Base-by-base conservation (phyloP, 2,329 filamentous ascomycete genomes). In the Cladophialophora immunda region DNA sequence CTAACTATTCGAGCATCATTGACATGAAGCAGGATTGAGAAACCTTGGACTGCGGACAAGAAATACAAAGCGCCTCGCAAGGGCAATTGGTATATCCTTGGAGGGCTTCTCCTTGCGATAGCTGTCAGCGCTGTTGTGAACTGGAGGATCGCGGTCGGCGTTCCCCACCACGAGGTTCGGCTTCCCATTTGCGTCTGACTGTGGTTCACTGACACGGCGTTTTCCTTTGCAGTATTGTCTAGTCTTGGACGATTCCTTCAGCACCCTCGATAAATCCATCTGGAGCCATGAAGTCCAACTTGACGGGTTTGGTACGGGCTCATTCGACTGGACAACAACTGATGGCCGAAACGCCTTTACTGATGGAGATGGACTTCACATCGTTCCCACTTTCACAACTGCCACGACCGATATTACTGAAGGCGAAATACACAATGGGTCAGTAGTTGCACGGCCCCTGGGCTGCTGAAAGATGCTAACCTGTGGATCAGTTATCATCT, bases 251-350 rank as follows among this genome's bases (percentile, higher is more conserved):
- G 84, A 87, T 67, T 73, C 82, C 69, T 87, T 86, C 73, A 75
- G 77, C n/a, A 76, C 75, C 1, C 75, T 85, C 52, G 73, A 75
- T 75, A 13, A 72, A 75, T 50, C 52, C 58, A 72, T 83, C n/a
- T 86, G 84, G 84, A 80, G 79, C 9, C 80, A 82, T 64, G 83
- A 85, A 71, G 80, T 84, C 32, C 79, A 83, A 72, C 71, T 81
- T n/a, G 76, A 78, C 62, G 82, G 78, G 11, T 83, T 79, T 69
- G 81, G 83, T 56, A 82, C 79, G n/a, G 82, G 82, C n/a, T 78
- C 81, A 45, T 86, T 86, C 71, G 84, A 86, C 76, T 85, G 83
- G 84, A 85, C 84, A 0, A 86, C 85, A 6, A 77, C 74, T 3
- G 83, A 85, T 68, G 68, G 75, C 0, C 74, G 73, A 60, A 87